Evolutionary conservation across 495 filamentous ascomycete genomes (phyloP), one percentile per base, ranked within the genome.

Genomic region (Aspergillus nidulans): DNA sequence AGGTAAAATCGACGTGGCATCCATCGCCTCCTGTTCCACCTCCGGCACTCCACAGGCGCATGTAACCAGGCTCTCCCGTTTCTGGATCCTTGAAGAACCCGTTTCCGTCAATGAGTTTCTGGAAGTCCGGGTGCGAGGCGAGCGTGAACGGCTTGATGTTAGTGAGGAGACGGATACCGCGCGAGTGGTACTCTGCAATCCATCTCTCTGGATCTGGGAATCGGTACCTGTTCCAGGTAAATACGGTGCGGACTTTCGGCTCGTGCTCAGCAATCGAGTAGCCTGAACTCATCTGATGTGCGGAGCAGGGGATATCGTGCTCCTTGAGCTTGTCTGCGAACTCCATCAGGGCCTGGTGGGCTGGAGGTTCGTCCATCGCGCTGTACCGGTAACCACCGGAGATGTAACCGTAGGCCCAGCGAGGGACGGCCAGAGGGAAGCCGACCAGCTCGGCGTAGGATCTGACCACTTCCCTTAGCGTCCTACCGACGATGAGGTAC

Each of bases 141-240:
- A 89, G 71, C 7, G 87, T 70, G 64, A 88, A 88, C 0, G 85
- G 85, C 69, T 88, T 89, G 60, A 87, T 80, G 63, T 89, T 87
- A n/a, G 81, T 81, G 23, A 88, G 67, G 8, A 88, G 68, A 5
- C 84, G 77, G 53, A 89, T 84, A 2, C 85, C 85, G 23, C 77
- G 74, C 43, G 70, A 67, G 61, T 87, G 84, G 66, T 79, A 84
- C 54, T 81, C 76, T 16, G 75, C 67, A 34, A 81, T 77, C 69
- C 83, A 87, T 2, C 62, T 78, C 52, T 83, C 75, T 4, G 85
- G 85, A 55, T 86, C 75, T 8, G 83, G 85, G 64, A 87, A 89
- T 4, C 85, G 77, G 53, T 83, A 74, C 10, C 67, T 66, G 61
- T 88, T 87, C 85, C 85, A 88, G 4, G 81, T 87, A 60, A 88